Conservation (phyloP, 345 rosid species). For the Capsella bursapastoris region DNA sequence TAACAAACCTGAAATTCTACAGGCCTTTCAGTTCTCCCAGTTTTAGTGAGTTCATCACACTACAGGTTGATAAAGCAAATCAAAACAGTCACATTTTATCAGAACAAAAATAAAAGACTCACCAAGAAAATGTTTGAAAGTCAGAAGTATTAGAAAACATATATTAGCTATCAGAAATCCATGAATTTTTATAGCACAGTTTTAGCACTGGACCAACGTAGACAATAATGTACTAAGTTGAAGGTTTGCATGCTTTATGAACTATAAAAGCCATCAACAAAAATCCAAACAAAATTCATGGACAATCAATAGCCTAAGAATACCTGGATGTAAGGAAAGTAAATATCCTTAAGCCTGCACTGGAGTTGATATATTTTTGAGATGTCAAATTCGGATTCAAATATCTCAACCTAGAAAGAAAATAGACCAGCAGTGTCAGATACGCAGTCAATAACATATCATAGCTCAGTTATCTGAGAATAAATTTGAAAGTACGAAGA, state of each 20-base stretch:
- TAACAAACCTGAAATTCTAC: conserved; percentile 60
- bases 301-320: background rate
- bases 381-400: conserved; percentile 50
- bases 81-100: conserved; percentile 5
- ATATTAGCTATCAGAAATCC: background rate
- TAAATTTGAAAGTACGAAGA: conserved; percentile 7
- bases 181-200: background rate
- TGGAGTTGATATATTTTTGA: conserved; percentile 52
- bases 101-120: background rate
- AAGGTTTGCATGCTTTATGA: background rate
- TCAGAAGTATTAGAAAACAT: background rate
- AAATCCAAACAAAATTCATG: background rate
- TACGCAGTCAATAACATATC: conserved; percentile 22
- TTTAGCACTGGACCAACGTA: conserved; percentile 4
- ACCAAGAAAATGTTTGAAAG: background rate
- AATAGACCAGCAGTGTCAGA: conserved; percentile 11
- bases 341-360: conserved; percentile 82
- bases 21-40: conserved; percentile 60
- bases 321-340: conserved; percentile 88
- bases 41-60: conserved; percentile 65
- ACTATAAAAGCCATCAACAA: background rate
- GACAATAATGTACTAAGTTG: conserved; percentile 10
- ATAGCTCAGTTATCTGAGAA: conserved; percentile 1
- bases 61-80: conserved; percentile 34
- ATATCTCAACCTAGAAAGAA: conserved; percentile 64